Evolutionary conservation across 2,329 filamentous ascomycete genomes (phyloP).

Genomic region (Pseudopithomyces chartarum): DNA sequence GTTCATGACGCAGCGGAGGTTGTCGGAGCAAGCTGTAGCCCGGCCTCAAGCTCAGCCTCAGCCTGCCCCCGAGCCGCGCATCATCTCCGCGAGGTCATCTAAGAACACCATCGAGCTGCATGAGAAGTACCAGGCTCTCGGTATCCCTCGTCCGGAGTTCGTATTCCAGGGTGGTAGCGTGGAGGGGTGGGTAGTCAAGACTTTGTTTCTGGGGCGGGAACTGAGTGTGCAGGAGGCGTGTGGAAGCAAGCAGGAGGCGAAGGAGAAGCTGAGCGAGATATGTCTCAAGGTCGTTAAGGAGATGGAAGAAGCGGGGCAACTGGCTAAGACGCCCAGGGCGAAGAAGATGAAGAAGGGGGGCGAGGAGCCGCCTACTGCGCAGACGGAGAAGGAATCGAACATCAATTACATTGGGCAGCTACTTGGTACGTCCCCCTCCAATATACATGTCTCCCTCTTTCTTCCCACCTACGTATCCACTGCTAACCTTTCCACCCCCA

Average conservation of each 20-base stretch:
- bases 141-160: constrained; percentile 27
- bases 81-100: constrained; percentile 23
- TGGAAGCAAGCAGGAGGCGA: constrained; percentile 50
- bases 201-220: constrained; percentile 28
- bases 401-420: constrained; percentile 47
- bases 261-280: constrained; percentile 45
- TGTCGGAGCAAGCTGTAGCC: neutral
- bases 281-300: constrained; percentile 32
- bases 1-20: constrained; percentile 4
- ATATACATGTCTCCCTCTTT: no score
- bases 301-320: constrained; percentile 27
- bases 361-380: neutral
- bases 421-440: constrained; percentile 37
- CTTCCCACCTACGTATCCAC: constrained; percentile 2
- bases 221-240: constrained; percentile 27
- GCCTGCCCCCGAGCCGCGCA: constrained; percentile 17
- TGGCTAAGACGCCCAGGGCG: constrained; percentile 22
- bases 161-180: constrained; percentile 16
- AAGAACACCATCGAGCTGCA: constrained; percentile 28
- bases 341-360: constrained; percentile 6
- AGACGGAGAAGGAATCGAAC: constrained; percentile 23
- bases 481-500: constrained; percentile 6
- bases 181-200: constrained; percentile 25
- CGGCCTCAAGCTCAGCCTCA: neutral
- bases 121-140: constrained; percentile 31